Base-by-base conservation (phyloP, 192 early-diverging fungal genomes). In the Linnemannia zychae region DNA sequence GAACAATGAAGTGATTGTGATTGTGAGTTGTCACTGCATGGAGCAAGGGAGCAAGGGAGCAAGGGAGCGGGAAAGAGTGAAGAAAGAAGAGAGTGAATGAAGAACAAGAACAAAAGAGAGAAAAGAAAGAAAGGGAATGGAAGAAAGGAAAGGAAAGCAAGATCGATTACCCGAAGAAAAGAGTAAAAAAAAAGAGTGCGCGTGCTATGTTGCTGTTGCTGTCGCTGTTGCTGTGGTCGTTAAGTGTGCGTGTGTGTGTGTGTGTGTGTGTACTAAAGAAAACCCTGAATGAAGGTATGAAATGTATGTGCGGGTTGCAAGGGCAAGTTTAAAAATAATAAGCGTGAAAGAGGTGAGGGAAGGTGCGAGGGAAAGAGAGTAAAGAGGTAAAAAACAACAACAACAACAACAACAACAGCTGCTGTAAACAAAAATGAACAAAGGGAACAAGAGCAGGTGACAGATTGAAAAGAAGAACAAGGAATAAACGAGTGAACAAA, bases 301-400 rank as follows among this genome's bases (percentile, higher is more conserved):
- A 44, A 1, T n/a, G n/a, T 57, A 57, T 11, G 53, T 57, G 53
- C 53, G 6, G 22, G 53, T n/a, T 28, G 22, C 22, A 6, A 0
- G 5, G n/a, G 12, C 57, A 31, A 63, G 57, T 63, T 63, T 63
- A 63, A 63, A 63, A 63, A 63, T 63, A 31, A 63, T 63, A 63
- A 63, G 57, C 57, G 28, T 31, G 28, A n/a, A 72, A 20, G 34
- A 38, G 18, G 50, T 33, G 22, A 57, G 36, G 36, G 36, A 71
- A 11, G 37, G 49, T 20, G 70, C 15, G 37, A 77, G 46, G 44
- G 38, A 71, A 16, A 60, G 47, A 65, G 22, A 52, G 36, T 0
- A 9, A 31, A 70, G 52, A 44, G 57, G 13, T n/a, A 31, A 22
- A n/a, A 24, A 24, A 22, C 0, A 6, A 22, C 7, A 53, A 17